Evolutionary conservation across 164 flowering plant species (phyloP), one percentile per base, ranked within the genome.

Genomic region (Stephania cephalantha): DNA sequence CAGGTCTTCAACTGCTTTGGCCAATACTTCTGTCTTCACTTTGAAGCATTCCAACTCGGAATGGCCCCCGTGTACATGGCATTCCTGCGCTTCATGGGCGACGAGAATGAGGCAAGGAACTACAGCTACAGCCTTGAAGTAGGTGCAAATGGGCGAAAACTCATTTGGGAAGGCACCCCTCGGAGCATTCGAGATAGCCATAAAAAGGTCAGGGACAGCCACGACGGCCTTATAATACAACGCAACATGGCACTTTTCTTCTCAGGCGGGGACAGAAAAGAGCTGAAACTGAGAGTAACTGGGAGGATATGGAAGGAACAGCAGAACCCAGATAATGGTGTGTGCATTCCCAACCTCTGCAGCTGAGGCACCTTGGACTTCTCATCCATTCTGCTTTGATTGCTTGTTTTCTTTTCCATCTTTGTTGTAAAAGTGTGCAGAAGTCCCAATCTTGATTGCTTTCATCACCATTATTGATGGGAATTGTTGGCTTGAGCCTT

Each of bases 51-150:
- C 72, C 89, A 85, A 77, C 88, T 87, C 15, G 88, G 89, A 18
- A 83, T 85, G 85, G 89, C 91, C 45, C 89, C 89, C 25, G 89
- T 88, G n/a, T 88, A 85, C 82, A 88, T 86, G 91, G 91, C 89
- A 25, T 88, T 88, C 75, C 86, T 88, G 11, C 88, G 91, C 2
- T 88, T 87, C 82, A 88, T 88, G 90, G 91, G 91, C 35, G 91
- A 88, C 50, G 91, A 88, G 42, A 71, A 45, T 55, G 91, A 87
- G 42, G 88, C 90, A 13, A 75, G 86, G 66, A 85, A 78, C 65
- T 87, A 53, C 69, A 81, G 83, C 74, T 87, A 88, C 81, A 88
- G 90, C 68, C 76, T 88, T 30, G 90, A 88, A 71, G 88, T 88
- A 42, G 91, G 89, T 12, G 87, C 80, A 15, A 86, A 84, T 63